phyloP scores from a whole-genome alignment of 352 stramenopile species.

The Blastocystis sp. region DNA sequence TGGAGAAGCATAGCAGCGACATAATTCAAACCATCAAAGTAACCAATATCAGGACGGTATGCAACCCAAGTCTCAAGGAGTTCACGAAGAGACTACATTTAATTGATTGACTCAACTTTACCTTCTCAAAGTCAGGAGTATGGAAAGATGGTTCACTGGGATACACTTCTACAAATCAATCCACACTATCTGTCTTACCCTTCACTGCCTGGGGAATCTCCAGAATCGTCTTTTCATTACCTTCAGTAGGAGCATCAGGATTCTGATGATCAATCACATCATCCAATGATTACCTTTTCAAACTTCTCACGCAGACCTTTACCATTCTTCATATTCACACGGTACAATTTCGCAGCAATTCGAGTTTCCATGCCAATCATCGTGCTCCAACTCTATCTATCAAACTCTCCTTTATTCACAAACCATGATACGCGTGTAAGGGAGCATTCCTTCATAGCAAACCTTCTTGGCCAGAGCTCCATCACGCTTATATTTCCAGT shows the following conservation, averaged over 20 bases:
- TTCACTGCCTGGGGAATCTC: conserved; percentile 53
- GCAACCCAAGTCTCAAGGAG: conserved; percentile 60
- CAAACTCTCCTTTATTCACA: background rate
- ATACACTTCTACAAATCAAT: conserved; percentile 30
- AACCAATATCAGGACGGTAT: conserved; percentile 49
- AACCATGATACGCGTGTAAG: conserved; percentile 62
- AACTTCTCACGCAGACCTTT: conserved; percentile 50
- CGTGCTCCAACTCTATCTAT: conserved; percentile 32
- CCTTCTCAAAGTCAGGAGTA: background rate
- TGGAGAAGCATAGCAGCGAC: conserved; percentile 53
- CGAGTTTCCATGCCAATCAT: conserved; percentile 52
- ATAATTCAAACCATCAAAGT: conserved; percentile 66
- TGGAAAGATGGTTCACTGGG: conserved; percentile 32
- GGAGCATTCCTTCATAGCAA: conserved; percentile 67
- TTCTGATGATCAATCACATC: background rate
- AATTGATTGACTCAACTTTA: background rate
- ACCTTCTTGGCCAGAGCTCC: conserved; percentile 54
- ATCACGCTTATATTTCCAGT: conserved; percentile 61
- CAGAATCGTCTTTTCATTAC: conserved; percentile 56
- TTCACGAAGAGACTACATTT: background rate
- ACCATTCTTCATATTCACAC: conserved; percentile 54
- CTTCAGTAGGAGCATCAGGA: conserved; percentile 43
- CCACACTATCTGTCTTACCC: background rate
- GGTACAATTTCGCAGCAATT: conserved; percentile 30
- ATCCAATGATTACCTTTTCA: background rate